Percentiles rank a stretch among this genome's conserved stretches.
phyloP scores from a whole-genome alignment of 75 land plant genomes.

The Picea glauca region DNA sequence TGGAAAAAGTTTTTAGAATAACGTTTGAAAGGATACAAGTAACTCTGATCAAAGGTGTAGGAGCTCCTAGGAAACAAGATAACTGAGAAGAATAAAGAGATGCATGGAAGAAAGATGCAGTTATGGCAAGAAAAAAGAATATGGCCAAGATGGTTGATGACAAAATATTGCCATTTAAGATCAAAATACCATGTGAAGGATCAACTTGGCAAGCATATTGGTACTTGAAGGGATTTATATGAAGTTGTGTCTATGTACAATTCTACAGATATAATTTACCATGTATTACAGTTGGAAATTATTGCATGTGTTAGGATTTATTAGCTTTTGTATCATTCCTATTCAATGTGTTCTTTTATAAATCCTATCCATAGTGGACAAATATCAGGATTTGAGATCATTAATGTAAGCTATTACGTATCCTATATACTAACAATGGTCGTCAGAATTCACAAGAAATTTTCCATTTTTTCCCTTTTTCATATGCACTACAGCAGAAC shows the following conservation, averaged over 20 bases:
- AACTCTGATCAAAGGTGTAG: background rate
- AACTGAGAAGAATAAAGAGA: no score
- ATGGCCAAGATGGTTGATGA: background rate
- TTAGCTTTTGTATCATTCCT: background rate
- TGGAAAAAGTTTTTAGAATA: no score
- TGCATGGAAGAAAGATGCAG: background rate
- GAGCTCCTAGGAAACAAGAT: background rate
- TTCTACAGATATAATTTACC: background rate
- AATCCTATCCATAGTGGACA: background rate
- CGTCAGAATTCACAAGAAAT: background rate
- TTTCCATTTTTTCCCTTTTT: background rate
- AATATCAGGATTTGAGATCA: background rate
- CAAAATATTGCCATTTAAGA: background rate
- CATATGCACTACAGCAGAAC: background rate
- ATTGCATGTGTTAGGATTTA: background rate
- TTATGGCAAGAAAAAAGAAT: background rate
- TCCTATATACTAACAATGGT: background rate
- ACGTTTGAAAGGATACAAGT: background rate
- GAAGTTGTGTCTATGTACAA: background rate
- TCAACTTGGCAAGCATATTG: background rate
- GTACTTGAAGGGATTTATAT: background rate
- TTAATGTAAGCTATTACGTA: background rate
- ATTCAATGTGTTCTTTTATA: background rate
- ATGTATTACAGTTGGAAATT: background rate
- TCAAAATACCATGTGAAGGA: background rate